Evolutionary conservation across 768 basidiomycete species (phyloP), one percentile per base, ranked within the genome.

Genomic region (Lentinula sp.): DNA sequence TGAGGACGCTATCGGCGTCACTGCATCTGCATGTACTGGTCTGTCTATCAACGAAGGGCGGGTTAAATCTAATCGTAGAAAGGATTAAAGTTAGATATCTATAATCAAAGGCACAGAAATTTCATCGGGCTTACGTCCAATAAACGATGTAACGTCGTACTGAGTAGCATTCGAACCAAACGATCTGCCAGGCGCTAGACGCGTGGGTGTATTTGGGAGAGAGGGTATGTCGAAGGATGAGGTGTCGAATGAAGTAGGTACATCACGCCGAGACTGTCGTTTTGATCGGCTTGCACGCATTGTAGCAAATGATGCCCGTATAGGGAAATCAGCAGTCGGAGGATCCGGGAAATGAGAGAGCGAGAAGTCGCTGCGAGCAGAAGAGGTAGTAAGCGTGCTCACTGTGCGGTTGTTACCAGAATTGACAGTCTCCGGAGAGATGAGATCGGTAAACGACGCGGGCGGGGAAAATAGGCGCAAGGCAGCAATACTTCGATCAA

Each of bases 111-210:
- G 56, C 18, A 43, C 4, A 35, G 16, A 23, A 35, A 48, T 9
- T 18, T 15, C 21, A 39, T 34, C 37, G 28, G 7, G 66, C 73
- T 69, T 57, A 81, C 80, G 73, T 59, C 75, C 84, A 64, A 90
- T 87, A 67, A 90, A 89, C 1, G 88, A 89, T 15, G 88, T 90
- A 18, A 89, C 86, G 61, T 89, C 88, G 66, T 84, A 88, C 61
- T 80, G 83, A 0, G 80, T 85, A 13, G 75, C 83, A 10, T 67
- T 71, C n/a, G 84, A 82, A 48, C 75, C 72, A 52, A 71, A 67
- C 23, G 37, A 23, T 59, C 73, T 70, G 21, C 64, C 57, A 46
- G 43, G 46, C 45, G 18, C 57, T 10, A 37, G 37, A 16, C 54
- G 57, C 16, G 5, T 43, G n/a, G 64, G 64, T 5, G 64, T 54